phyloP scores from a whole-genome alignment of 768 basidiomycete species.

The Naganishia onofrii region DNA sequence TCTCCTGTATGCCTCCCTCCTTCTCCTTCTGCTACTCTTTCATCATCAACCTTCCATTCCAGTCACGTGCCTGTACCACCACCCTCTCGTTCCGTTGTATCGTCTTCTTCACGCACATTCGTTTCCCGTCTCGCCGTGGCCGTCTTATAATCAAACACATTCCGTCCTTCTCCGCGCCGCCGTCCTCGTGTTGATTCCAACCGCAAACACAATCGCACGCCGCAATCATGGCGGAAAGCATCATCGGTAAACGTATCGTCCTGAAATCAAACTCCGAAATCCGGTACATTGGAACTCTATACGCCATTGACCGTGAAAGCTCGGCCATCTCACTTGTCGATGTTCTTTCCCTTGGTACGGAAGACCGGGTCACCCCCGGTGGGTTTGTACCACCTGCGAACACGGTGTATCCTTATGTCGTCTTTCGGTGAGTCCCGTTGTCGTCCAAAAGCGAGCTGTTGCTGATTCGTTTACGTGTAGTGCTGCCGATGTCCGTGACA shows the following conservation, averaged over 20 bases:
- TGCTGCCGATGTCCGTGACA: slow-evolving; percentile 28
- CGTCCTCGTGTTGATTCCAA: too few relatives aligned
- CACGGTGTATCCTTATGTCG: slow-evolving; percentile 23
- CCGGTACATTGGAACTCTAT: slow-evolving; percentile 23
- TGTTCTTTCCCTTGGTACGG: slow-evolving; percentile 26
- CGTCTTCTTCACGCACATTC: too few relatives aligned
- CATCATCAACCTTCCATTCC: too few relatives aligned
- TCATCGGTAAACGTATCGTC: slow-evolving; percentile 26
- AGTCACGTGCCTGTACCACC: too few relatives aligned
- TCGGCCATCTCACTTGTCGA: slow-evolving; percentile 21
- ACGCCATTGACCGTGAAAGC: slow-evolving; percentile 2
- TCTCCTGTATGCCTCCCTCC: too few relatives aligned
- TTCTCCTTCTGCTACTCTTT: too few relatives aligned
- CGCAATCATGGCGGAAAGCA: slow-evolving; percentile 14
- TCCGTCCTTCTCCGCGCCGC: too few relatives aligned
- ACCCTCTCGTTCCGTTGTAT: too few relatives aligned
- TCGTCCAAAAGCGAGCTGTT: background rate
- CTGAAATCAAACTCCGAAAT: slow-evolving; percentile 31
- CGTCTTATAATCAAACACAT: too few relatives aligned
- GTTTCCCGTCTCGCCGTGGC: too few relatives aligned
- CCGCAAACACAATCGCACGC: too few relatives aligned
- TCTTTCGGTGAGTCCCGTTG: slow-evolving; percentile 23
- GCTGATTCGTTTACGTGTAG: background rate
- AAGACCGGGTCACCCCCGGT: slow-evolving; percentile 26
- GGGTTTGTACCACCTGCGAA: slow-evolving; percentile 12